Conservation (phyloP, 345 rosid genomes). For the Pistacia atlantica region DNA sequence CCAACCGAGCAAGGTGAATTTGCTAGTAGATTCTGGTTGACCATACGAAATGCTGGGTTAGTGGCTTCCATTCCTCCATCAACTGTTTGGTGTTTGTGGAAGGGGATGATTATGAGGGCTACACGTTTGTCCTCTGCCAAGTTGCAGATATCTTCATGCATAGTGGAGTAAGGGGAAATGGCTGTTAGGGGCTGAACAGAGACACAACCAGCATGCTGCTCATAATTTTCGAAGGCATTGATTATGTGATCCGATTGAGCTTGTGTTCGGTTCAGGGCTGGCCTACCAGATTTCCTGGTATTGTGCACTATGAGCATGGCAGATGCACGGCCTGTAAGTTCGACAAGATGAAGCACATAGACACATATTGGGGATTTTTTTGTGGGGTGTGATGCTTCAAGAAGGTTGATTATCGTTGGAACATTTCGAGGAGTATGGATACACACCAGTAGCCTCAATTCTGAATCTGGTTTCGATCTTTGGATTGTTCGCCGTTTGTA, state of each 20-base stretch:
- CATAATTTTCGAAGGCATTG: constrained; percentile 80
- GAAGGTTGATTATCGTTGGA: constrained; percentile 83
- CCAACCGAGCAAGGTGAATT: constrained; percentile 90
- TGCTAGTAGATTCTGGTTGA: constrained; percentile 75
- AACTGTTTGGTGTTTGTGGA: constrained; percentile 91
- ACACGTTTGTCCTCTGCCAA: constrained; percentile 89
- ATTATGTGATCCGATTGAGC: constrained; percentile 96
- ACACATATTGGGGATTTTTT: constrained; percentile 77
- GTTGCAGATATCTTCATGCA: constrained; percentile 92
- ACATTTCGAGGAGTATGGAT: constrained; percentile 89
- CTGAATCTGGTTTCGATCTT: constrained; percentile 66
- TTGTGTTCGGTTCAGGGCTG: constrained; percentile 81
- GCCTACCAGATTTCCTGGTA: constrained; percentile 66
- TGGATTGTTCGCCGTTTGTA: constrained; percentile 75
- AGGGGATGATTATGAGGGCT: constrained; percentile 75
- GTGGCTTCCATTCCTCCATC: constrained; percentile 98
- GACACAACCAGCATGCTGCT: constrained; percentile 57
- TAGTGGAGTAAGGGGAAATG: constrained; percentile 89
- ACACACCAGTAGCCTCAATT: constrained; percentile 64
- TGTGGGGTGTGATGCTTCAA: constrained; percentile 82
- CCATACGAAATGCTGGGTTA: constrained; percentile 74
- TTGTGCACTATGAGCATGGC: constrained; percentile 93
- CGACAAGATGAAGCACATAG: constrained; percentile 87
- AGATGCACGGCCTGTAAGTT: constrained; percentile 93
- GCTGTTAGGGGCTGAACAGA: constrained; percentile 87